Percentiles rank a stretch among this genome's conserved stretches.
Conservation (phyloP, 805 yeast genomes). For the Saccharomycopsis malanga region DNA sequence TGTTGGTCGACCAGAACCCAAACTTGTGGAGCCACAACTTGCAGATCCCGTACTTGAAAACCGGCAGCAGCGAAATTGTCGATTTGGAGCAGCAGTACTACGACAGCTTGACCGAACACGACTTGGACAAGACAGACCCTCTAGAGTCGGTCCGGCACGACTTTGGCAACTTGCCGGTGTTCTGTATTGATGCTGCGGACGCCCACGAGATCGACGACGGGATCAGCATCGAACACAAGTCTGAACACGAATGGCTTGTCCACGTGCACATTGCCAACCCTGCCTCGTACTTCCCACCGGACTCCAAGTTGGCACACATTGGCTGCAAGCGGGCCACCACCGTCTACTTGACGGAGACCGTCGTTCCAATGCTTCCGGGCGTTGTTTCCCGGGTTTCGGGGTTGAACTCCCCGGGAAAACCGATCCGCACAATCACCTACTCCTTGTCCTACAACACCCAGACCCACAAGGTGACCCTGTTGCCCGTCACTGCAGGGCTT, state of each 20-base stretch:
- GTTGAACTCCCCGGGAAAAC: constrained; percentile 36
- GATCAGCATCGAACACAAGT: constrained; percentile 45
- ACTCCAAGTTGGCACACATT: constrained; percentile 32
- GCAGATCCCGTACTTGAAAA: constrained; percentile 38
- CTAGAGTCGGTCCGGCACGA: constrained; percentile 31
- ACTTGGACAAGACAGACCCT: constrained; percentile 20
- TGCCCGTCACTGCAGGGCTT: constrained; percentile 31
- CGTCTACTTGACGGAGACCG: constrained; percentile 62
- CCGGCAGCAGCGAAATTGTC: constrained; percentile 36
- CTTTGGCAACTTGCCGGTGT: constrained; percentile 46
- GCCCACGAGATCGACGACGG: constrained; percentile 97
- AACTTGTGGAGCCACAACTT: constrained; percentile 37
- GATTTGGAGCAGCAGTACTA: constrained; percentile 39
- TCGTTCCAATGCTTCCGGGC: constrained; percentile 64
- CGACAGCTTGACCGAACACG: constrained; percentile 27
- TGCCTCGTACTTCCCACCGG: constrained; percentile 46
- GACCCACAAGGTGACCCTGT: constrained; percentile 22
- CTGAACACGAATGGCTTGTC: constrained; percentile 34
- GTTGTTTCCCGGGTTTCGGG: constrained; percentile 45
- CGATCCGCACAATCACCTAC: constrained; percentile 44
- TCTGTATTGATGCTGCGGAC: constrained; percentile 71
- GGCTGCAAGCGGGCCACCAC: constrained; percentile 62
- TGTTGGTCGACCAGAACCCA: constrained; percentile 39
- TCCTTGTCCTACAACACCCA: constrained; percentile 30
- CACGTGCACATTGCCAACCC: constrained; percentile 87